Base-by-base conservation (phyloP, 75 land plant genomes). In the Azolla pinnata region DNA sequence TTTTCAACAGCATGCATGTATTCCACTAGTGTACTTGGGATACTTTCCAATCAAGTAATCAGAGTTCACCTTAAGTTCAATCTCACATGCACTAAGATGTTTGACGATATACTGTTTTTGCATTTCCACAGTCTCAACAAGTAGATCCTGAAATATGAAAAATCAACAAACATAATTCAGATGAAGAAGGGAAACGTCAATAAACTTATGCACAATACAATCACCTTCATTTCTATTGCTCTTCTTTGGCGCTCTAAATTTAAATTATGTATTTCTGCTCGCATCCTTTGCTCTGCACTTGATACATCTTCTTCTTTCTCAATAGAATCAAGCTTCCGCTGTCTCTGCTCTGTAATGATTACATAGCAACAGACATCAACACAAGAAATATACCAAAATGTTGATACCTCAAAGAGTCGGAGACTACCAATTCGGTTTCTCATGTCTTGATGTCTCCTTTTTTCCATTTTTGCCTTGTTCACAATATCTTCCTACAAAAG, bases 401-500 rank as follows among this genome's bases (percentile, higher is more conserved):
- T 8, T 51, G 24, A 7, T 8, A 51, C 8, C 8, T 16, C 17
- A 3, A 2, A 46, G 21, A 17, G 10, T 23, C 4, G 21, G 49
- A 4, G 3, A 56, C 60, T 52, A 90, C 99, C 72, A 61, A 95
- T 48, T 21, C 59, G 63, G 46, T 62, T 71, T 52, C 71, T 72
- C 83, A 86, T 48, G 9, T 90, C 91, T 21, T 66, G 62, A 1
- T 79, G 83, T 49, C 77, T 89, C 62, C 46, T 83, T 71, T 67
- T 81, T 60, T 86, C 83, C 58, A 48, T 31, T 33, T 69, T 72
- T 23, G 60, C 64, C 30, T 35, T 65, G 21, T 61, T 78, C 18
- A 83, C 47, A 31, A 86, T 75, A 31, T 83, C 83, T 62, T 95
- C 99, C 99, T 95, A 67, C n/a, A n/a, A n/a, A n/a, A n/a, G n/a